Evolutionary conservation across 169 alveolate species (phyloP).

Genomic region (Plasmodium reichenowi): DNA sequence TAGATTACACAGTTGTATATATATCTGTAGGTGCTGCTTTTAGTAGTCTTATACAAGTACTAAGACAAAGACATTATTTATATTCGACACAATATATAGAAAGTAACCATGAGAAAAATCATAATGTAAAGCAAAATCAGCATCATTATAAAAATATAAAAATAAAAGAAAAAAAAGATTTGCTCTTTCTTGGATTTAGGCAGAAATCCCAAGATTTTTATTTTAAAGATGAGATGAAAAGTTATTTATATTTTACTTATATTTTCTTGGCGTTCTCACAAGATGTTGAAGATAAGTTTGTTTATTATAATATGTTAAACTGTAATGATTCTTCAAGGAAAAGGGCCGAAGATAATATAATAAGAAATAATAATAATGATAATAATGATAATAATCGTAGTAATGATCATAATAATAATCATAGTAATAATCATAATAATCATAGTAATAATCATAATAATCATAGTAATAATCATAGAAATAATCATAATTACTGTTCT

Average conservation of each 20-base stretch:
- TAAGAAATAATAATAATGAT: too few relatives aligned
- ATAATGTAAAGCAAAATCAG: background rate
- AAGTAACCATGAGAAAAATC: background rate
- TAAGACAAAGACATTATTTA: slow-evolving; percentile 27
- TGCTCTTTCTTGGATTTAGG: slow-evolving; percentile 53
- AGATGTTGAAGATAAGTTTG: slow-evolving; percentile 3
- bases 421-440: too few relatives aligned
- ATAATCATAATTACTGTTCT: background rate
- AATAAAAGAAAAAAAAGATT: slow-evolving; percentile 9
- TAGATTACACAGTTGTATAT: slow-evolving; percentile 55
- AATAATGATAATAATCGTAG: too few relatives aligned
- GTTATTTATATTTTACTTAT: slow-evolving; percentile 23
- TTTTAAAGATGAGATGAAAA: slow-evolving; percentile 19
- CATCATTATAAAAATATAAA: background rate
- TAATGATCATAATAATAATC: background rate
- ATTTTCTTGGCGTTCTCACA: slow-evolving; percentile 61
- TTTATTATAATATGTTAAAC: slow-evolving; percentile 1
- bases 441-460: background rate
- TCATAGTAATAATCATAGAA: background rate
- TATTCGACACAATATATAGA: background rate
- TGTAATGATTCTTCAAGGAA: too few relatives aligned
- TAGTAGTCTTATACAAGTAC: slow-evolving; percentile 46
- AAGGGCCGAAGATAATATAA: too few relatives aligned
- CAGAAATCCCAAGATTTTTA: slow-evolving; percentile 35
- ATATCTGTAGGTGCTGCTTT: slow-evolving; percentile 63